Base-by-base conservation (phyloP, 495 filamentous ascomycete species). In the Chaetomium fimeti region DNA sequence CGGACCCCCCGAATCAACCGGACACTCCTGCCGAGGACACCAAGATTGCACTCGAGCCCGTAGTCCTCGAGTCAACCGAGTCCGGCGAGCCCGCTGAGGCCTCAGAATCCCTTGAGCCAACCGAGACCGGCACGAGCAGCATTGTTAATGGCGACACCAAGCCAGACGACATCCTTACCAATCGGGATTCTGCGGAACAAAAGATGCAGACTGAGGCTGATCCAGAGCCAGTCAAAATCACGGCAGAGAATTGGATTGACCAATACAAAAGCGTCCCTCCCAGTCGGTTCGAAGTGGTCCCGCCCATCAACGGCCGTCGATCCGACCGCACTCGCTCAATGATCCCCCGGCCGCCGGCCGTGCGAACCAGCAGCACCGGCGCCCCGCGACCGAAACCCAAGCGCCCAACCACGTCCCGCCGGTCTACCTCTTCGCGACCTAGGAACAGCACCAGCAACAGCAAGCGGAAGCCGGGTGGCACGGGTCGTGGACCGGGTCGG, bases 271-370 rank as follows among this genome's bases (percentile, higher is more conserved):
- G 80, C 45, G 92, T 97, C 55, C 91, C 92, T 0, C 83, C 89
- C 2, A 88, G 83, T 38, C 83, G 92, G 63, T 97, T 94, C 74
- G 89, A 95, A 69, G 85, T 96, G 53, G 93, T 89, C 70, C 92
- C 92, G 43, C 89, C 89, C 3, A 79, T 92, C 25, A 74, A 71
- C 27, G 71, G 76, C 62, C 61, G 76, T 27, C 60, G 75, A 24
- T 53, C 55, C 28, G 74, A 74, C 45, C 66, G 73, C 16, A 66
- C 66, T 7, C 66, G 73, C n/a, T 68, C 71, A n/a, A 20, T 60
- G 6, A 25, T 78, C 18, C 38, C 70, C 2, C 73, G 79, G 18
- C 71, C 77, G 0, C 69, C 76, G 3, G 65, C 53, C 4, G 61
- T 75, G 1, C 70, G 75, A 36, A 22, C 52, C 0, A 16, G 57